phyloP scores from a whole-genome alignment of 2,329 filamentous ascomycete species.

The Fusarium kyushuense region DNA sequence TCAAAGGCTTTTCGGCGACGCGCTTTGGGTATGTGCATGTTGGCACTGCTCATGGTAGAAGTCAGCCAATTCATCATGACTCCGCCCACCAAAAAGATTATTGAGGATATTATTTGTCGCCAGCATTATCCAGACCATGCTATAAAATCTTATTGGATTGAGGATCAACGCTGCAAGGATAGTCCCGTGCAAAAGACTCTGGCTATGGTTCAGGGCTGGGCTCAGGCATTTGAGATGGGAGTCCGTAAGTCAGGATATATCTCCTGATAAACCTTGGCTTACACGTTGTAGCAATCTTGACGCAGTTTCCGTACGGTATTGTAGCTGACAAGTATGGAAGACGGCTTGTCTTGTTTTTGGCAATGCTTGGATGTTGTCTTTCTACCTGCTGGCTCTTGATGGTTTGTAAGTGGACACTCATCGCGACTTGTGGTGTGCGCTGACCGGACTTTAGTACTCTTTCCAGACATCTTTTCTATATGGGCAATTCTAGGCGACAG shows the following conservation, averaged over 20 bases:
- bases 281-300: slow-evolving; percentile 52
- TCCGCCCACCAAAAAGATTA: slow-evolving; percentile 62
- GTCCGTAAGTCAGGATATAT: slow-evolving; percentile 53
- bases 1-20: slow-evolving; percentile 46
- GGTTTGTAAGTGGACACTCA: slow-evolving; percentile 47
- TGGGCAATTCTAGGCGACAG: slow-evolving; percentile 55
- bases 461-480: slow-evolving; percentile 55
- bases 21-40: slow-evolving; percentile 51
- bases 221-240: slow-evolving; percentile 59
- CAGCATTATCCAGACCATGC: slow-evolving; percentile 58
- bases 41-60: slow-evolving; percentile 59
- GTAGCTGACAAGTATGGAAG: slow-evolving; percentile 62
- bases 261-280: background rate
- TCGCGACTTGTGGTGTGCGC: background rate
- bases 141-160: slow-evolving; percentile 44
- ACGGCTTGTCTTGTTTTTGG: slow-evolving; percentile 55
- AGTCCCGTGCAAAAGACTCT: slow-evolving; percentile 63
- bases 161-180: slow-evolving; percentile 63
- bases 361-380: slow-evolving; percentile 50
- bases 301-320: slow-evolving; percentile 61
- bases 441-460: slow-evolving; percentile 50
- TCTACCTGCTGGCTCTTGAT: slow-evolving; percentile 48
- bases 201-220: slow-evolving; percentile 64
- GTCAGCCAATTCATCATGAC: slow-evolving; percentile 55
- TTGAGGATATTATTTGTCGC: slow-evolving; percentile 67